These are phyloP conservation scores for Termitomyces sp. DNA, from an alignment of 768 basidiomycete species.

Conservation along the genomic window DNA sequence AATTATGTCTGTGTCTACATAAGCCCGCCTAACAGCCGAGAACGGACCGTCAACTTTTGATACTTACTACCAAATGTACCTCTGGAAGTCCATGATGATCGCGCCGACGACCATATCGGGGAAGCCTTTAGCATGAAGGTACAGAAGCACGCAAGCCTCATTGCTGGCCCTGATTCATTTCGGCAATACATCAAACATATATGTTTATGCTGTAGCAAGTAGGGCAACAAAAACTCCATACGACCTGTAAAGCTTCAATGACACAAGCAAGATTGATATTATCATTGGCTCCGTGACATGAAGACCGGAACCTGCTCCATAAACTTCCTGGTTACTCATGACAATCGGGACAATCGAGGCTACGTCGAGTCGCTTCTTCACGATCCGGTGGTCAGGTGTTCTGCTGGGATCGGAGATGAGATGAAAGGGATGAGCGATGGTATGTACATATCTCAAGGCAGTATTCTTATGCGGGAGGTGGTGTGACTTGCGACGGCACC, in stretches of 20 bases:
- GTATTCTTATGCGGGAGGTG: constrained; percentile 1
- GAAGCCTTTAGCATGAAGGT: not conserved
- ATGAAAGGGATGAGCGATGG: too few species aligned
- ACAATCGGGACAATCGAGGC: constrained; percentile 40
- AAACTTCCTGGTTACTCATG: constrained; percentile 30
- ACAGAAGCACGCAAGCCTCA: not conserved
- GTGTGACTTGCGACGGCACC: constrained; percentile 11
- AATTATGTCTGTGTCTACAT: not conserved
- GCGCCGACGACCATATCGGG: not conserved
- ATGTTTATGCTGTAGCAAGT: too few species aligned
- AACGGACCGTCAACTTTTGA: not conserved
- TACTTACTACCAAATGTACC: not conserved
- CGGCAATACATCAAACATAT: not conserved
- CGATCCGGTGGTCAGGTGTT: constrained; percentile 27
- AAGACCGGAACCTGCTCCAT: constrained; percentile 29
- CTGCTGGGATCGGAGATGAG: constrained; percentile 11
- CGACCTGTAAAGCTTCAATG: not conserved
- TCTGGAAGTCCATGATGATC: not conserved
- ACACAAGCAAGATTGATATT: not conserved
- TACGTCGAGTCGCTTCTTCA: constrained; percentile 34
- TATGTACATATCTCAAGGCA: constrained; percentile 6
- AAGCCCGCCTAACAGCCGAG: not conserved
- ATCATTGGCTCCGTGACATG: constrained; percentile 24
- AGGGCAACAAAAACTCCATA: not conserved
- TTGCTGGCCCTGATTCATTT: not conserved